phyloP scores from a whole-genome alignment of 2,329 filamentous ascomycete genomes.

The Monosporascus sp. region DNA sequence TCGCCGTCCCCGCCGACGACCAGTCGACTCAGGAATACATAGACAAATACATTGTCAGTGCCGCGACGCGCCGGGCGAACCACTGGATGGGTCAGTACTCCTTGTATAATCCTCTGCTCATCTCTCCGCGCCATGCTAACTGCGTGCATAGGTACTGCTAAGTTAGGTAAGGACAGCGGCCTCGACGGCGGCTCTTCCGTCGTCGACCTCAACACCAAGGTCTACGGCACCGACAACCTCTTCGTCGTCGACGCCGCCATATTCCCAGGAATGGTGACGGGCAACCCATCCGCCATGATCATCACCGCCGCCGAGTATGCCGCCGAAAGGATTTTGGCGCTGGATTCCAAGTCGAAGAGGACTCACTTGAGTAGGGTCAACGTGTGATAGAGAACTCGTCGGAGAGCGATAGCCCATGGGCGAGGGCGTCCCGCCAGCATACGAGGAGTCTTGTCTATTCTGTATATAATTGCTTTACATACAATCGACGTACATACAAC shows the following conservation, averaged over 20 bases:
- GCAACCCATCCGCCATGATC: slow-evolving; percentile 53
- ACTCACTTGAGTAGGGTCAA: neutral
- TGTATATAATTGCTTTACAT: no score
- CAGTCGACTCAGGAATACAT: slow-evolving; percentile 53
- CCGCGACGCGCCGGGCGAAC: slow-evolving; percentile 37
- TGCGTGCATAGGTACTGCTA: slow-evolving; percentile 40
- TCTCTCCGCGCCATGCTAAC: neutral
- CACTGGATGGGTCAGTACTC: slow-evolving; percentile 44
- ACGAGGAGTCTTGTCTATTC: no score
- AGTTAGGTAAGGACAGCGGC: slow-evolving; percentile 53
- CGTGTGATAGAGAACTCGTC: neutral
- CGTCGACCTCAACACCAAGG: slow-evolving; percentile 58
- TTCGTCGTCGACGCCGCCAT: slow-evolving; percentile 65
- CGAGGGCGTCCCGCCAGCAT: no score
- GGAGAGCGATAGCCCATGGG: no score
- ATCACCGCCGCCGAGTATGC: slow-evolving; percentile 36
- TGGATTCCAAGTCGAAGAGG: slow-evolving; percentile 12
- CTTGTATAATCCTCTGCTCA: neutral
- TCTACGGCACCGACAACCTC: slow-evolving; percentile 65
- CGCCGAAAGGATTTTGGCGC: slow-evolving; percentile 24
- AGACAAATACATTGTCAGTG: slow-evolving; percentile 33
- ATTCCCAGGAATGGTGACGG: slow-evolving; percentile 64
- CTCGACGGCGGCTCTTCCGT: slow-evolving; percentile 51
- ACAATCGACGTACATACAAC: no score
- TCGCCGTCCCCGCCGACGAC: slow-evolving; percentile 47